A percentile compares a stretch with the other conserved stretches of the same genome.
Evolutionary conservation across 768 basidiomycete species (phyloP).

Genomic region (Suillus weaverae): DNA sequence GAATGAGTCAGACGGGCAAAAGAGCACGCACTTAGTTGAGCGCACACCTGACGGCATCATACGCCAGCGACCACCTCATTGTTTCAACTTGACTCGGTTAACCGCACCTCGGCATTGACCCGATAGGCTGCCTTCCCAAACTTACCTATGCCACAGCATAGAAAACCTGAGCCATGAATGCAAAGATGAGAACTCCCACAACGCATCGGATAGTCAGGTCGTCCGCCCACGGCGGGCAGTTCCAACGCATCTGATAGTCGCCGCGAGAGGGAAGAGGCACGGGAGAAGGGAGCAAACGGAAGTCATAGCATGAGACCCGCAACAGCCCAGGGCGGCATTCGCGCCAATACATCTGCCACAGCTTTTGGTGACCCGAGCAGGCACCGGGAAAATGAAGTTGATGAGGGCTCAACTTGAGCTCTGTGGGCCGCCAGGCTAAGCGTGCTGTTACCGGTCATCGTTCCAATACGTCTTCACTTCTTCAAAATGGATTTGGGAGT

Average conservation of each 20-base stretch:
- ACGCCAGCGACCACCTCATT: background rate
- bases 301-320: background rate
- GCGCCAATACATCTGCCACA: background rate
- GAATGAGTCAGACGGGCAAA: background rate
- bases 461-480: background rate
- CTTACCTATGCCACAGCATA: background rate
- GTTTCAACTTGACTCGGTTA: background rate
- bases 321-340: background rate
- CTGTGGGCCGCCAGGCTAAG: background rate
- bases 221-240: background rate
- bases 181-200: background rate
- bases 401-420: background rate
- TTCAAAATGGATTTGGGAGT: background rate
- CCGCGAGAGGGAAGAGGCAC: background rate
- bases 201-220: background rate
- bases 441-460: background rate
- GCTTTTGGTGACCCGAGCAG: background rate
- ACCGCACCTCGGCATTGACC: background rate
- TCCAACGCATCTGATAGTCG: background rate
- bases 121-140: background rate
- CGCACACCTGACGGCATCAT: background rate
- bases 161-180: background rate
- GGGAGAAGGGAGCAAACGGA: background rate
- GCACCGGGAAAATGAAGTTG: background rate
- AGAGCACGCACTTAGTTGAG: background rate